Percentiles rank a stretch among this genome's conserved stretches.
Evolutionary conservation across 2,329 filamentous ascomycete genomes (phyloP).

Genomic region (Calonectria hawksworthii): DNA sequence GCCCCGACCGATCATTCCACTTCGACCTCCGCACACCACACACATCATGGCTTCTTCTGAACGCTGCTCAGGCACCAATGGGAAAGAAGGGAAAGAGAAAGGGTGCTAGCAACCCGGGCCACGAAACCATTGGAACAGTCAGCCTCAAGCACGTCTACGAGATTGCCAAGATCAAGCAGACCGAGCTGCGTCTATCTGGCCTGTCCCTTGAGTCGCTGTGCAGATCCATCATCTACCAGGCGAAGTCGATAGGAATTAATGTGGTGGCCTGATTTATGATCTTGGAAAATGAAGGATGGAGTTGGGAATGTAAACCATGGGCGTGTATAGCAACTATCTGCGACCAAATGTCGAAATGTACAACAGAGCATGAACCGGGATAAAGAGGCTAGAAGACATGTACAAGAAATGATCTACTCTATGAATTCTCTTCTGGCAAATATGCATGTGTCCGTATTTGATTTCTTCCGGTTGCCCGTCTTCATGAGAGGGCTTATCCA

Average conservation of each 20-base stretch:
- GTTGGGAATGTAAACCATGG: constrained; percentile 21
- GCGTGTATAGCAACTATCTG: constrained; percentile 31
- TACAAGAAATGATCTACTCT: constrained; percentile 22
- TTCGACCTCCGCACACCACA: constrained; percentile 95
- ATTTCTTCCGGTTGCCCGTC: not conserved
- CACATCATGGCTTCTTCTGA: constrained; percentile 90
- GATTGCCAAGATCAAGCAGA: constrained; percentile 96
- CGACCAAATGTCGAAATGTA: constrained; percentile 39
- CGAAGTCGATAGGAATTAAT: constrained; percentile 80
- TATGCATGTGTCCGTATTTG: not conserved
- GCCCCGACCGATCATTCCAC: constrained; percentile 91
- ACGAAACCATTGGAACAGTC: constrained; percentile 85
- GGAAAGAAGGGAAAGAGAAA: constrained; percentile 83
- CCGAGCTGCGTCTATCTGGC: constrained; percentile 80
- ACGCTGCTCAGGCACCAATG: constrained; percentile 81
- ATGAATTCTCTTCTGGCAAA: not conserved
- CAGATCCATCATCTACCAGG: constrained; percentile 80
- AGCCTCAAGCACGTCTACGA: constrained; percentile 97
- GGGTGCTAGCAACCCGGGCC: constrained; percentile 81
- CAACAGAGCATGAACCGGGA: constrained; percentile 40
- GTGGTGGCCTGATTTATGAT: constrained; percentile 70
- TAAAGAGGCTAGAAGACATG: constrained; percentile 25
- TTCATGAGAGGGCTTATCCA: not conserved
- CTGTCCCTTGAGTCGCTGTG: constrained; percentile 79
- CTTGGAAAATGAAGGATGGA: constrained; percentile 13